These are phyloP conservation scores for Gynandropsis gynandra DNA, from an alignment of 345 rosid species.

Conservation along the genomic window DNA sequence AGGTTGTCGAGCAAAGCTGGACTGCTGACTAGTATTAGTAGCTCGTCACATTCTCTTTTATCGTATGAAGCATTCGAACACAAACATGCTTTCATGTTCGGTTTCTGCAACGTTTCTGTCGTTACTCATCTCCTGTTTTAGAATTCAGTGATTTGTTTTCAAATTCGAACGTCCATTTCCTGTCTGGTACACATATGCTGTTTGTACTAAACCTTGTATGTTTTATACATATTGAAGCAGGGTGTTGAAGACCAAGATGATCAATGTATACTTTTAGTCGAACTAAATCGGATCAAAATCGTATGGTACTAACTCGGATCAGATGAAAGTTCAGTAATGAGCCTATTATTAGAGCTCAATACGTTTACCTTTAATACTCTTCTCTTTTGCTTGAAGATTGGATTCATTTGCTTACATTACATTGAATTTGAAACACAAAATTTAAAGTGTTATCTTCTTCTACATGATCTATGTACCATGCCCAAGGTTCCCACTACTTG, in stretches of 20 bases:
- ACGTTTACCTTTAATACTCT: too few relatives aligned
- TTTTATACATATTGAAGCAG: too few relatives aligned
- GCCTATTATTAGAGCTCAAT: too few relatives aligned
- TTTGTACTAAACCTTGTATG: too few relatives aligned
- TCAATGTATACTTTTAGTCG: too few relatives aligned
- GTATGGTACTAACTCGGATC: too few relatives aligned
- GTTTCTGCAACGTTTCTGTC: constrained; percentile 9
- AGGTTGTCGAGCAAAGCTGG: constrained; percentile 91
- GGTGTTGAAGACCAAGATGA: too few relatives aligned
- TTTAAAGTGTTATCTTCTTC: neutral
- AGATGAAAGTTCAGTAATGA: too few relatives aligned
- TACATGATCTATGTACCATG: constrained; percentile 25
- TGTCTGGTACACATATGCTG: neutral
- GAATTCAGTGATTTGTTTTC: constrained; percentile 21
- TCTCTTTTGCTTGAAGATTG: neutral
- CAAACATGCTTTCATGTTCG: constrained; percentile 15
- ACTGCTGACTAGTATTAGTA: constrained; percentile 56
- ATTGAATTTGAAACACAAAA: too few relatives aligned
- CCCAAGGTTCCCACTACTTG: constrained; percentile 65
- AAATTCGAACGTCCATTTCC: constrained; percentile 12
- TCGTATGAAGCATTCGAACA: constrained; percentile 10
- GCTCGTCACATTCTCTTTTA: too few relatives aligned
- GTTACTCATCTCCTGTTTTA: constrained; percentile 14
- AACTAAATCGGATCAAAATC: too few relatives aligned
- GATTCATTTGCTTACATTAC: too few relatives aligned